phyloP scores from a whole-genome alignment of 2,329 filamentous ascomycete genomes.

The Ustulina deusta region DNA sequence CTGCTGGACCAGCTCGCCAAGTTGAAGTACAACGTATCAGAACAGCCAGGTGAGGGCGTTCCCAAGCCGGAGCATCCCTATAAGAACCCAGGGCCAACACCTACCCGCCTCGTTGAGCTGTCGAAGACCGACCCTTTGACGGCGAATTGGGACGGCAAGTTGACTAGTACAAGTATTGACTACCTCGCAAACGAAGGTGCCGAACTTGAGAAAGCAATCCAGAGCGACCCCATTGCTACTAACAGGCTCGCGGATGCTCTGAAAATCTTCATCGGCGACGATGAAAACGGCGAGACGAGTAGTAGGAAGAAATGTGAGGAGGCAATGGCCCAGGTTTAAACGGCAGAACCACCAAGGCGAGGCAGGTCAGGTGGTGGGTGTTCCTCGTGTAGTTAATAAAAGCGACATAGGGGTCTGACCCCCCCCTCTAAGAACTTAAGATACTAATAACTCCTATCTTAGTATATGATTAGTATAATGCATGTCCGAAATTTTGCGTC shows the following conservation, averaged over 20 bases:
- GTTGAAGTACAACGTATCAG: slow-evolving; percentile 53
- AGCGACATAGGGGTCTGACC: not conserved
- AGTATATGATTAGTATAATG: slow-evolving; percentile 10
- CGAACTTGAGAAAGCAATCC: slow-evolving; percentile 58
- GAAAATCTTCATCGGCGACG: slow-evolving; percentile 54
- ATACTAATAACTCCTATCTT: slow-evolving; percentile 2
- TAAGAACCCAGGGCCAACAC: slow-evolving; percentile 50
- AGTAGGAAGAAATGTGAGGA: slow-evolving; percentile 56
- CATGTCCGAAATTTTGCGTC: not conserved
- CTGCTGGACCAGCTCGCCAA: slow-evolving; percentile 53
- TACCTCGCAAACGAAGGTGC: slow-evolving; percentile 60
- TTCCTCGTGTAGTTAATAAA: slow-evolving; percentile 4
- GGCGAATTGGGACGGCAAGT: slow-evolving; percentile 56
- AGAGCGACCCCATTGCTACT: slow-evolving; percentile 53
- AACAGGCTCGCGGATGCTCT: slow-evolving; percentile 56
- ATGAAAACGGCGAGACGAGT: slow-evolving; percentile 50
- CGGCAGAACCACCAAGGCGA: not conserved
- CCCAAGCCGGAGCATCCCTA: slow-evolving; percentile 58
- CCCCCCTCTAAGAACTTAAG: not conserved
- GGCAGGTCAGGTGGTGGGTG: not conserved
- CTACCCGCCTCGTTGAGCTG: slow-evolving; percentile 53
- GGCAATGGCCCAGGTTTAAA: slow-evolving; percentile 33
- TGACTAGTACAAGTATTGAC: slow-evolving; percentile 54
- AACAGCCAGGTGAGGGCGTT: slow-evolving; percentile 54
- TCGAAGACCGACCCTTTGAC: slow-evolving; percentile 56